Base-by-base conservation (phyloP, 768 basidiomycete genomes). In the Infundibulicybe gibba region DNA sequence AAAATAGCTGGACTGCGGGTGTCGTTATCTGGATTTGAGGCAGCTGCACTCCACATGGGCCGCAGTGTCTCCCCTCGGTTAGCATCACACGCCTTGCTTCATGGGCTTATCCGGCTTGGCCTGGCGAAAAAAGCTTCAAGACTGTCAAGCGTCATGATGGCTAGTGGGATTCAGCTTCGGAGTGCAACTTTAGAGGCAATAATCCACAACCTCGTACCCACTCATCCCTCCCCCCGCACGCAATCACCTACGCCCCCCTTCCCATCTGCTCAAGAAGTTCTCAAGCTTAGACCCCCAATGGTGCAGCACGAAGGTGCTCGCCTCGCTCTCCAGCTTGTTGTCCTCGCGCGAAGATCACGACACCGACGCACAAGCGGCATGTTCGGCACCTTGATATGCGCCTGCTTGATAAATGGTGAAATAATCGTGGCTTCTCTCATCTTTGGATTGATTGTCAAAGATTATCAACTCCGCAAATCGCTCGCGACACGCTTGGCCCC, bases 321-420 rank as follows among this genome's bases (percentile, higher is more conserved):
- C 3, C 70, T 77, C 31, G 82, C 84, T 0, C 47, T 88, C 20
- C 59, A 65, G 17, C 71, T 90, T 2, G 60, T 88, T 19, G 55
- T 66, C 37, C 61, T 68, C 3, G 84, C 85, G 0, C 73, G 78
- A n/a, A 61, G 70, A 35, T 73, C 76, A 38, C 71, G 79, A 21
- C 78, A 79, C 43, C 67, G 72, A 25, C 76, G 83, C 38, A 78
- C 80, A 2, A 64, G 75, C n/a, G 66, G 69, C 25, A 80, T 87
- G 71, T 87, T 81, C 57, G 73, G 75, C 43, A 69, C 71, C 2
- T 62, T 89, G 41, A 70, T 90, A 52, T 68, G 75, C 3, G 74
- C 83, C 8, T 86, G 83, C 47, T 67, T 92, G 15, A 60, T 89
- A 33, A 87, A 91, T 42, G 87, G 87, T 19, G 90, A 92, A 58